Percentiles rank a stretch among this genome's conserved stretches.
Evolutionary conservation across 306 rosid species (phyloP).

Genomic region (Phaseolus lunatus): DNA sequence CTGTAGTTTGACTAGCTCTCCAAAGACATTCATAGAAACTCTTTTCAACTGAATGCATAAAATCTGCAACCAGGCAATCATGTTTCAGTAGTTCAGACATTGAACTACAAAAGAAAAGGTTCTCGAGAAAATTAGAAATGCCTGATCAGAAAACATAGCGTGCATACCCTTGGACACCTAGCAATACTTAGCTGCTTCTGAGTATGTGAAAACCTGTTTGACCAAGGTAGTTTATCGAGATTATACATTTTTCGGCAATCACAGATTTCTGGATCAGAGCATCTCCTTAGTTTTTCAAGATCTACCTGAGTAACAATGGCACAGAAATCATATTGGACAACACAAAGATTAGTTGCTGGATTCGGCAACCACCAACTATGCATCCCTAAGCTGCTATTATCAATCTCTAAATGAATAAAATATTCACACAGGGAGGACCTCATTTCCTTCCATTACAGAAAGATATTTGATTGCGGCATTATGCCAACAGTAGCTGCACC

Average conservation of each 20-base stretch:
- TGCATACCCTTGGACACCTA: constrained; percentile 79
- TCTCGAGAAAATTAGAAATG: constrained; percentile 26
- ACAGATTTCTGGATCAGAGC: constrained; percentile 73
- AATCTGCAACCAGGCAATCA: constrained; percentile 64
- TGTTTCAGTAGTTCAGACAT: constrained; percentile 34
- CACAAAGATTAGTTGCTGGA: constrained; percentile 36
- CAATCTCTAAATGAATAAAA: constrained; percentile 31
- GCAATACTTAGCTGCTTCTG: constrained; percentile 86
- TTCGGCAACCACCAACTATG: constrained; percentile 34
- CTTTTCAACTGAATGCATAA: constrained; percentile 86
- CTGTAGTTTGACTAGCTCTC: constrained; percentile 77
- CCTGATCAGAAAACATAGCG: constrained; percentile 37
- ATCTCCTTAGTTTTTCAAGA: constrained; percentile 68
- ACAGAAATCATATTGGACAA: constrained; percentile 40
- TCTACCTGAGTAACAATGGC: constrained; percentile 61
- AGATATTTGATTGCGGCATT: constrained; percentile 77
- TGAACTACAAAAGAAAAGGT: constrained; percentile 32
- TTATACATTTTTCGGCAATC: constrained; percentile 55
- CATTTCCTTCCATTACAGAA: constrained; percentile 61
- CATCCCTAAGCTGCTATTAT: constrained; percentile 34
- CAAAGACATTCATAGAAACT: constrained; percentile 63
- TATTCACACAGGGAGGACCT: constrained; percentile 57
- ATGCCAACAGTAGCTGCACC: constrained; percentile 91
- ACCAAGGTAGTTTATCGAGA: constrained; percentile 77
- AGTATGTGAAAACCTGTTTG: constrained; percentile 72